These are phyloP conservation scores for Trametes villosa DNA, from an alignment of 768 basidiomycete species.

Conservation along the genomic window DNA sequence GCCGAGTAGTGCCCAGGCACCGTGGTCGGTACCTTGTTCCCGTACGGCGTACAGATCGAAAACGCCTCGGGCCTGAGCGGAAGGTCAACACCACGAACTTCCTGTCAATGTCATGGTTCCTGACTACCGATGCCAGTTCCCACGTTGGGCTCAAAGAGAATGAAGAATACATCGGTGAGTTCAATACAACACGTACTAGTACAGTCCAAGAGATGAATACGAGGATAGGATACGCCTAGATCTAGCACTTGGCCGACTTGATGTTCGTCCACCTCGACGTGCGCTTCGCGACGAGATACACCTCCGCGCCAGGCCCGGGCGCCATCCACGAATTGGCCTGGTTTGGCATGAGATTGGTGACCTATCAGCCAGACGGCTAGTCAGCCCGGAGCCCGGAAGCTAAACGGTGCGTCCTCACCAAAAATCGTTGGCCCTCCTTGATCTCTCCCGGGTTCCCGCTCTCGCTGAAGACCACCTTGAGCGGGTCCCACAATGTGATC, in stretches of 20 bases:
- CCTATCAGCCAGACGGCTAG: constrained; percentile 31
- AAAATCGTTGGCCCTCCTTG: constrained; percentile 64
- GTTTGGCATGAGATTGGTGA: constrained; percentile 74
- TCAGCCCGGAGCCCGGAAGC: background rate
- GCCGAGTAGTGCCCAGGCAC: no score
- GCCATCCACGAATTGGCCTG: constrained; percentile 76
- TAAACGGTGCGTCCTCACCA: constrained; percentile 47
- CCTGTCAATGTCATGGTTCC: no score
- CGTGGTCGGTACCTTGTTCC: no score
- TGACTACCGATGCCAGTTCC: no score
- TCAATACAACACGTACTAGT: background rate
- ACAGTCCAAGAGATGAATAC: background rate
- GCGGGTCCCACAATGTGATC: constrained; percentile 84
- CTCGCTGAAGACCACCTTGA: constrained; percentile 54
- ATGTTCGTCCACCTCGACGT: constrained; percentile 64
- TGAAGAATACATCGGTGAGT: background rate
- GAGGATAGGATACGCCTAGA: background rate
- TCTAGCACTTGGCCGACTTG: constrained; percentile 2
- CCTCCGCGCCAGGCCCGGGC: constrained; percentile 57
- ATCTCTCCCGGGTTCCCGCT: constrained; percentile 55
- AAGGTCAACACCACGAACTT: no score
- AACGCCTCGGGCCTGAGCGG: no score
- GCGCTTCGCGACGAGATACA: constrained; percentile 70
- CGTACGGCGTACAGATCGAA: no score
- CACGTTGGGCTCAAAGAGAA: no score